Evolutionary conservation across 306 rosid genomes (phyloP), one percentile per base, ranked within the genome.

Genomic region (Casuarina glauca): DNA sequence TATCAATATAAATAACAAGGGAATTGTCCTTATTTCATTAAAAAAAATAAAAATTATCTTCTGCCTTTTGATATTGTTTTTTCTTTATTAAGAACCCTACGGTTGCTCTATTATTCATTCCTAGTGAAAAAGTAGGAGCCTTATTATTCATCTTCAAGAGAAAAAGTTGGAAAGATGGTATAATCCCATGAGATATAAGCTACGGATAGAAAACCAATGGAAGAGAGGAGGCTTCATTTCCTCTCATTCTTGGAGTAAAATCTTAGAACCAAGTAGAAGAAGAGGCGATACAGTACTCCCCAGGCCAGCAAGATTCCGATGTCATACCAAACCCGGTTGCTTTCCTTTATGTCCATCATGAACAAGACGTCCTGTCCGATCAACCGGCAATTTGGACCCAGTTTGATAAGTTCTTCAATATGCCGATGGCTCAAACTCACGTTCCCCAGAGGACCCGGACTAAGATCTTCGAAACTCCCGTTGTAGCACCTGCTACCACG

Each of bases 231-330:
- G 50, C 11, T 52, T 89, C 81, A 92, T 79, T 94, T 92, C 72
- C 98, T 92, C 76, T 86, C 94, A 64, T 89, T 92, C 85, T 94
- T 88, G 87, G 96, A 92, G 74, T 94, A 92, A 82, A 94, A 94
- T 83, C 98, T 90, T 77, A 94, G 86, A 74, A 94, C 93, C 89
- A 90, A 68, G 78, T 92, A 90, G 90, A 94, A 94, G 72, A 90
- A 81, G 69, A 94, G 74, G 77, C 96, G 82, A 81, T 90, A 92
- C 51, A 90, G 96, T 76, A 89, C 90, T 52, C 97, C 97, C 98
- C 97, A 92, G 69, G 93, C 98, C 38, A 92, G 93, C 84, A 94
- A 83, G 79, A 92, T 87, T 39, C 41, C 76, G 13, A 94, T 60
- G 76, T 92, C 91, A 26, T 76, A 80, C 94, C 91, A 92, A 9